Evolutionary conservation across 2,329 filamentous ascomycete genomes (phyloP).

Genomic region (Aureobasidium namibiae): DNA sequence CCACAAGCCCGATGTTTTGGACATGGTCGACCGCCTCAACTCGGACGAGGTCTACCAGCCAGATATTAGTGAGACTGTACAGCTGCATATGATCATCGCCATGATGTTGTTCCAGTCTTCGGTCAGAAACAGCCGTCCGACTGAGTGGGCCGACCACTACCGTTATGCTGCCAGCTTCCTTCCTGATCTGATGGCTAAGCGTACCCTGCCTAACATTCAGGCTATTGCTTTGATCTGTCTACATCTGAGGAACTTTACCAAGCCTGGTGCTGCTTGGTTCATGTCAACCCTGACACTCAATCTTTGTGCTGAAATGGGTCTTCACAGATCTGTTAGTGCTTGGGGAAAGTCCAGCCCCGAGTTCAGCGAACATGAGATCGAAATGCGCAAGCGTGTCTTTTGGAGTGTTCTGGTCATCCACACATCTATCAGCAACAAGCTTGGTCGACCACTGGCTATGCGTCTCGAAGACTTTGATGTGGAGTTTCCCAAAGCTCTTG

Average conservation of each 20-base stretch:
- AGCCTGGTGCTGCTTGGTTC: slow-evolving; percentile 66
- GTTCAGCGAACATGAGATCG: slow-evolving; percentile 54
- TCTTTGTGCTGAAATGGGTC: slow-evolving; percentile 63
- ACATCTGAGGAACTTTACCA: slow-evolving; percentile 69
- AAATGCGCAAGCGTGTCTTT: slow-evolving; percentile 71
- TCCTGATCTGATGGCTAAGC: slow-evolving; percentile 54
- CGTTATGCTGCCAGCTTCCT: slow-evolving; percentile 65
- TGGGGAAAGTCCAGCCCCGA: slow-evolving; percentile 41
- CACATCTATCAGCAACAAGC: slow-evolving; percentile 62
- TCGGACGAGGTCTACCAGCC: slow-evolving; percentile 59
- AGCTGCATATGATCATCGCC: slow-evolving; percentile 71
- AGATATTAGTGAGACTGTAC: slow-evolving; percentile 56
- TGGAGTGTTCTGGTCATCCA: slow-evolving; percentile 63
- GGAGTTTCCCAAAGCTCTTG: slow-evolving; percentile 62
- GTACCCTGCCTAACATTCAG: slow-evolving; percentile 60
- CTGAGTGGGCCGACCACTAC: slow-evolving; percentile 67
- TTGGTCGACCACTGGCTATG: slow-evolving; percentile 70
- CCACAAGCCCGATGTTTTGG: slow-evolving; percentile 67
- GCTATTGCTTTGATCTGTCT: slow-evolving; percentile 63
- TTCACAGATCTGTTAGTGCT: slow-evolving; percentile 62
- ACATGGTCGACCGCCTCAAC: slow-evolving; percentile 60
- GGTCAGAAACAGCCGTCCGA: slow-evolving; percentile 58
- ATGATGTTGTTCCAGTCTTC: slow-evolving; percentile 71
- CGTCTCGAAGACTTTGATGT: slow-evolving; percentile 69
- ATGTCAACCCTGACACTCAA: slow-evolving; percentile 57